phyloP scores from a whole-genome alignment of 768 basidiomycete genomes.

The Lentinula boryana region DNA sequence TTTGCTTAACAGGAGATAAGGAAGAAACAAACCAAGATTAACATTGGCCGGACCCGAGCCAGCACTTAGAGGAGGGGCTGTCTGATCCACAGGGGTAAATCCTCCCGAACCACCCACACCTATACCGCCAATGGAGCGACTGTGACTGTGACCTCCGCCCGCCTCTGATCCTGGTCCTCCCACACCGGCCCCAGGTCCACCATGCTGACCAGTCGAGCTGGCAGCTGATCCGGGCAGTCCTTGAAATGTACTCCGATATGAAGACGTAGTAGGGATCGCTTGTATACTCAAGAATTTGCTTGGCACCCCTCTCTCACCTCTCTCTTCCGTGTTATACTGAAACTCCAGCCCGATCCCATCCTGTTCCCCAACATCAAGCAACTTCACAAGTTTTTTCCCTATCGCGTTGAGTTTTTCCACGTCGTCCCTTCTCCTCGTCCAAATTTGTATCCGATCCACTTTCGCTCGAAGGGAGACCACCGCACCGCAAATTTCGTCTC shows the following conservation, averaged over 20 bases:
- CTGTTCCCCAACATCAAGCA: slow-evolving; percentile 78
- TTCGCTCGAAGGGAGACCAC: slow-evolving; percentile 85
- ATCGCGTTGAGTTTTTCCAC: slow-evolving; percentile 80
- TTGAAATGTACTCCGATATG: slow-evolving; percentile 65
- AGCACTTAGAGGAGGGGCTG: slow-evolving; percentile 9
- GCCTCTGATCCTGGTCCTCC: slow-evolving; percentile 16
- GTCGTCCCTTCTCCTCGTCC: slow-evolving; percentile 80
- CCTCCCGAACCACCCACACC: background rate
- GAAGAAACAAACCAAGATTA: background rate
- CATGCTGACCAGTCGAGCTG: slow-evolving; percentile 20
- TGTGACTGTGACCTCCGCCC: slow-evolving; percentile 27
- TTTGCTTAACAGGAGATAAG: background rate
- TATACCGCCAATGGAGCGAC: background rate
- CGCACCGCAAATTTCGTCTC: slow-evolving; percentile 75
- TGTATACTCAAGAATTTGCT: slow-evolving; percentile 84
- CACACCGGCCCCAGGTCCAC: slow-evolving; percentile 10
- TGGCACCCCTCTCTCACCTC: slow-evolving; percentile 47
- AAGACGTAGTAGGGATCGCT: slow-evolving; percentile 50
- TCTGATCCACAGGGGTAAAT: slow-evolving; percentile 13
- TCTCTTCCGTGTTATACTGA: slow-evolving; percentile 88
- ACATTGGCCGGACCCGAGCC: slow-evolving; percentile 10
- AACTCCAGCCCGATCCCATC: slow-evolving; percentile 87
- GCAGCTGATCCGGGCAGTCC: slow-evolving; percentile 14
- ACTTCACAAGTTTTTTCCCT: slow-evolving; percentile 75
- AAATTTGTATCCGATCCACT: slow-evolving; percentile 87